Conservation (phyloP, 495 filamentous ascomycete species). For the Tirmania nivea region DNA sequence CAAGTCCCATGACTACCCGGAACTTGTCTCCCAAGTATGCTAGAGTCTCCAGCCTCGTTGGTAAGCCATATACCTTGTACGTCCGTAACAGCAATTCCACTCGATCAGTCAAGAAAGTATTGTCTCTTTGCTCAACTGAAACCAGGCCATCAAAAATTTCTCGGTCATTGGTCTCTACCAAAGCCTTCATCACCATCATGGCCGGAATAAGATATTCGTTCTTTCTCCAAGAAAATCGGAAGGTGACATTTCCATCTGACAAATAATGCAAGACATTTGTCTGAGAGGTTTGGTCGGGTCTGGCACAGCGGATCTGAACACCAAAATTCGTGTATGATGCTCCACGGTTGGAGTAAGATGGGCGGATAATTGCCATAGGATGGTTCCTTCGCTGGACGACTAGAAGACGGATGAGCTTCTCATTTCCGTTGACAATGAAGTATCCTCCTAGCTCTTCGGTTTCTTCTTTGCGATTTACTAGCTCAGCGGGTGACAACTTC, state of each 20-base stretch:
- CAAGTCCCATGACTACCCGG: constrained; percentile 57
- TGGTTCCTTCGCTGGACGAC: constrained; percentile 76
- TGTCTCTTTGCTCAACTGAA: constrained; percentile 50
- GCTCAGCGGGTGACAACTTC: constrained; percentile 53
- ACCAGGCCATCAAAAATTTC: constrained; percentile 86
- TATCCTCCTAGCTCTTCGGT: constrained; percentile 84
- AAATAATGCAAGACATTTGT: constrained; percentile 95
- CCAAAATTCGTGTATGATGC: constrained; percentile 68
- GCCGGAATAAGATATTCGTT: constrained; percentile 83
- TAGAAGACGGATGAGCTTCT: constrained; percentile 86
- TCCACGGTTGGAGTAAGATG: constrained; percentile 70
- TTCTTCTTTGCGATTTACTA: constrained; percentile 75
- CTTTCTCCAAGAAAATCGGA: constrained; percentile 96
- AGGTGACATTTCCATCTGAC: constrained; percentile 81
- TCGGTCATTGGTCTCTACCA: constrained; percentile 86
- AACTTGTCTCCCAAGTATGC: constrained; percentile 77
- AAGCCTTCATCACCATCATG: constrained; percentile 89
- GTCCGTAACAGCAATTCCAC: constrained; percentile 80
- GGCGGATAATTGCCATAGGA: constrained; percentile 77
- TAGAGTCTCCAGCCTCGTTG: constrained; percentile 54
- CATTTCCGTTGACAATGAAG: constrained; percentile 87
- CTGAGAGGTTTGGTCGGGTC: constrained; percentile 90
- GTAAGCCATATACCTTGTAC: constrained; percentile 70
- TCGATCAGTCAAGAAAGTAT: constrained; percentile 85
- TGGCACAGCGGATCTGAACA: constrained; percentile 73